Evolutionary conservation across 164 flowering plant species (phyloP).

Genomic region (Chimonanthus praecox): DNA sequence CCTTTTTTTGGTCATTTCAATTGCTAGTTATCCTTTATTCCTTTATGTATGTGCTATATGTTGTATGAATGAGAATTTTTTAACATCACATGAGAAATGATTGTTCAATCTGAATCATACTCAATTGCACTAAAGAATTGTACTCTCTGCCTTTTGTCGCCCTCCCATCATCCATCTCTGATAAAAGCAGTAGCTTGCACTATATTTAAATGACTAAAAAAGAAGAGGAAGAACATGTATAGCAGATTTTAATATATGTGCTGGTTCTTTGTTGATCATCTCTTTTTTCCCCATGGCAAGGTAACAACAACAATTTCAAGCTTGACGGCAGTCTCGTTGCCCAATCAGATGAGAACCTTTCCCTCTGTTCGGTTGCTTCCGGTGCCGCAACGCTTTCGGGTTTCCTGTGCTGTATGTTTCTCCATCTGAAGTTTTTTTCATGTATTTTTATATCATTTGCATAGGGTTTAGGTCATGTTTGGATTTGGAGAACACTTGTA

Average conservation of each 20-base stretch:
- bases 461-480: not conserved
- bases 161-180: too few species aligned
- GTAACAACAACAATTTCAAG: slow-evolving; percentile 25
- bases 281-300: slow-evolving; percentile 18
- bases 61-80: too few species aligned
- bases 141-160: too few species aligned
- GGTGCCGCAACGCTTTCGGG: slow-evolving; percentile 24
- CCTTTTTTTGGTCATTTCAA: too few species aligned
- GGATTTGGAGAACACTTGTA: not conserved
- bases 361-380: slow-evolving; percentile 30
- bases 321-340: slow-evolving; percentile 33
- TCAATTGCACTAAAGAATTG: too few species aligned
- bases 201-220: too few species aligned
- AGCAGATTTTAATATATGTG: not conserved
- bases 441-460: not conserved
- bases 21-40: too few species aligned
- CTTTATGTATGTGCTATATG: too few species aligned
- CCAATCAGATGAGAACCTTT: slow-evolving; percentile 28
- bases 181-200: too few species aligned
- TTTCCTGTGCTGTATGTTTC: slow-evolving; percentile 55
- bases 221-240: too few species aligned
- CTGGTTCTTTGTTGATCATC: not conserved
- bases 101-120: too few species aligned
- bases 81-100: too few species aligned
- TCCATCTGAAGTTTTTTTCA: not conserved